Conservation (phyloP, 805 yeast genomes). For the Wickerhamiella parazyma region DNA sequence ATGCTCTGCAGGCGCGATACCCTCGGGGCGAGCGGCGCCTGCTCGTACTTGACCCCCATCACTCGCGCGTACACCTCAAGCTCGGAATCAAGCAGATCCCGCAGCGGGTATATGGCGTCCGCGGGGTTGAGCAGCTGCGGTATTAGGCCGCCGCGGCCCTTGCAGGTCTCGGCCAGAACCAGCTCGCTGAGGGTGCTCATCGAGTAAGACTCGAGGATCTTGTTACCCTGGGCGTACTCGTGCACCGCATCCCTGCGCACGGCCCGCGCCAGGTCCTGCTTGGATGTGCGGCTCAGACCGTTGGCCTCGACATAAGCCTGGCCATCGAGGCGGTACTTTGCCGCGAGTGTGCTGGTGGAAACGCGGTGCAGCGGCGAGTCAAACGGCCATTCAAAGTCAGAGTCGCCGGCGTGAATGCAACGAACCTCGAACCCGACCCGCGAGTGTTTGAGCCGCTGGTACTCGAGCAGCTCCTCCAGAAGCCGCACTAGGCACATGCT, state of each 20-base stretch:
- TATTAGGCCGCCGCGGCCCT: constrained; percentile 70
- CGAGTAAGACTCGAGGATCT: constrained; percentile 57
- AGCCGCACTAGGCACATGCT: constrained; percentile 61
- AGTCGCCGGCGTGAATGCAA: constrained; percentile 34
- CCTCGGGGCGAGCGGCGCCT: constrained; percentile 23
- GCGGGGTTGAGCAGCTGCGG: constrained; percentile 26
- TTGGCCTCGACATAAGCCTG: constrained; percentile 25
- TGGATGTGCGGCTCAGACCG: constrained; percentile 37
- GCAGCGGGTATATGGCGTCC: constrained; percentile 41
- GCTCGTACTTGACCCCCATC: constrained; percentile 28
- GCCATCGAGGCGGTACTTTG: constrained; percentile 11
- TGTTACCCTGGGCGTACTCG: constrained; percentile 33
- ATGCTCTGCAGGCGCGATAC: constrained; percentile 65
- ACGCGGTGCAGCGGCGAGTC: constrained; percentile 20
- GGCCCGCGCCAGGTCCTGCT: constrained; percentile 44
- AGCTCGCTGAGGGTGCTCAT: constrained; percentile 76
- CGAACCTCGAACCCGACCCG: constrained; percentile 51
- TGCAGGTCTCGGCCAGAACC: constrained; percentile 64
- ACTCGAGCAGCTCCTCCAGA: constrained; percentile 42
- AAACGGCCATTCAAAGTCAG: constrained; percentile 16
- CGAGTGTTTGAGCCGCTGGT: constrained; percentile 52
- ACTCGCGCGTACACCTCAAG: constrained; percentile 41
- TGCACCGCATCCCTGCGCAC: constrained; percentile 36
- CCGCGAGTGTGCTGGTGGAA: constrained; percentile 19
- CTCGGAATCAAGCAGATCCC: constrained; percentile 64